These are phyloP conservation scores for Garcia nutans DNA, from an alignment of 345 rosid species.

Conservation along the genomic window DNA sequence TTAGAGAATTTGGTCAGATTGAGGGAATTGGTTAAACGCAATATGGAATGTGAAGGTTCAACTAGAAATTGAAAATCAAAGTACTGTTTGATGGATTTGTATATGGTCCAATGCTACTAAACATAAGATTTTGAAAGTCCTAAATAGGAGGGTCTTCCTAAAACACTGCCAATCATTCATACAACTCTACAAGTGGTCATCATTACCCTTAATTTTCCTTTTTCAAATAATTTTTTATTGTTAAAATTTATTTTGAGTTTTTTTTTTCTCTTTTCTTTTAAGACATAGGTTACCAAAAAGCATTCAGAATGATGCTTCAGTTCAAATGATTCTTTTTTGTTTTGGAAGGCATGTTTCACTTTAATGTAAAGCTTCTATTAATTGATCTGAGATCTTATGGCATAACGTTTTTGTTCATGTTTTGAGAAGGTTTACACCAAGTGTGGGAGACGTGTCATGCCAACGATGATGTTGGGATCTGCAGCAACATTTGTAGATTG, in stretches of 20 bases:
- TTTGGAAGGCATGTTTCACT: background rate
- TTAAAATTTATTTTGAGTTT: background rate
- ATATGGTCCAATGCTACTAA: background rate
- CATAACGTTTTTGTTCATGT: conserved; percentile 10
- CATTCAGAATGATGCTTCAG: background rate
- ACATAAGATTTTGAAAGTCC: background rate
- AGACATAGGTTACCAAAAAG: background rate
- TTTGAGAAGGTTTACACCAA: conserved; percentile 76
- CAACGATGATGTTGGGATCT: conserved; percentile 94
- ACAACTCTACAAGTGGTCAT: background rate
- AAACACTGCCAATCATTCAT: too few species aligned
- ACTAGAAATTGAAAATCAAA: conserved; percentile 1
- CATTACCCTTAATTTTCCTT: background rate
- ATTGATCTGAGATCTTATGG: background rate
- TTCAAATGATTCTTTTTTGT: background rate
- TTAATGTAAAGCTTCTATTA: background rate
- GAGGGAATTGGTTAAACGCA: background rate
- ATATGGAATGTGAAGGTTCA: background rate
- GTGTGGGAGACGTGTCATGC: conserved; percentile 95
- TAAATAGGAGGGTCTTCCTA: background rate
- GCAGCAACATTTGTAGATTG: conserved; percentile 91
- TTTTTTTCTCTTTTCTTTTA: background rate
- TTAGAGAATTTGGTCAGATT: background rate
- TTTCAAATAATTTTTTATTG: background rate
- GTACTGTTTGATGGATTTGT: background rate